Evolutionary conservation across 2,329 filamentous ascomycete species (phyloP).

Genomic region (Aspergillus ochraceus): DNA sequence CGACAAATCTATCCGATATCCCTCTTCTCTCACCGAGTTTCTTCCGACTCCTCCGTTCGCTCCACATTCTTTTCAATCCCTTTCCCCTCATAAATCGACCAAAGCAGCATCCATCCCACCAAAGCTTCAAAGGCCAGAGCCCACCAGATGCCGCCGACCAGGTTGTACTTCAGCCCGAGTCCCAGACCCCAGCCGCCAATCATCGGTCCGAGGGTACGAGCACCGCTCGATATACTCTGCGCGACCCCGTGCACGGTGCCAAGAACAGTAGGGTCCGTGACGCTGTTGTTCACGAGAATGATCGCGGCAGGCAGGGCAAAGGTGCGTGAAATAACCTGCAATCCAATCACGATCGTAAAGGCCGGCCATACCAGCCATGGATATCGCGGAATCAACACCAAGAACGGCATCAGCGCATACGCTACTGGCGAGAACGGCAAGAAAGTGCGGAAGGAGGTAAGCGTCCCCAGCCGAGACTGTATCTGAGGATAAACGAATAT

Average conservation of each 20-base stretch:
- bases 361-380: slow-evolving; percentile 62
- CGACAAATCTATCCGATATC: not conserved
- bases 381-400: slow-evolving; percentile 64
- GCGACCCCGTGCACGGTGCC: slow-evolving; percentile 61
- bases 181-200: slow-evolving; percentile 57
- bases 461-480: slow-evolving; percentile 66
- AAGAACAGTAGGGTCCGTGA: slow-evolving; percentile 56
- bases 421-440: slow-evolving; percentile 69
- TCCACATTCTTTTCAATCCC: slow-evolving; percentile 55
- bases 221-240: slow-evolving; percentile 55
- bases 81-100: slow-evolving; percentile 64
- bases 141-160: slow-evolving; percentile 61
- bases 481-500: slow-evolving; percentile 69
- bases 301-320: slow-evolving; percentile 63
- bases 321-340: slow-evolving; percentile 73
- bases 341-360: slow-evolving; percentile 61
- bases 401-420: slow-evolving; percentile 69
- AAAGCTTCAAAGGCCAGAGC: slow-evolving; percentile 55
- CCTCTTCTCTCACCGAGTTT: not conserved
- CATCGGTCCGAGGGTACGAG: slow-evolving; percentile 58
- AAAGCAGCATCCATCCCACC: slow-evolving; percentile 58
- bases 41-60: slow-evolving; percentile 15
- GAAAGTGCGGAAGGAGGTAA: slow-evolving; percentile 67
- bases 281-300: slow-evolving; percentile 62
- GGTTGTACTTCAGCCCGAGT: slow-evolving; percentile 52